A percentile compares a stretch with the other conserved stretches of the same genome.
Conservation (phyloP, 1,284 basidiomycete genomes). For the Malassezia psittaci region DNA sequence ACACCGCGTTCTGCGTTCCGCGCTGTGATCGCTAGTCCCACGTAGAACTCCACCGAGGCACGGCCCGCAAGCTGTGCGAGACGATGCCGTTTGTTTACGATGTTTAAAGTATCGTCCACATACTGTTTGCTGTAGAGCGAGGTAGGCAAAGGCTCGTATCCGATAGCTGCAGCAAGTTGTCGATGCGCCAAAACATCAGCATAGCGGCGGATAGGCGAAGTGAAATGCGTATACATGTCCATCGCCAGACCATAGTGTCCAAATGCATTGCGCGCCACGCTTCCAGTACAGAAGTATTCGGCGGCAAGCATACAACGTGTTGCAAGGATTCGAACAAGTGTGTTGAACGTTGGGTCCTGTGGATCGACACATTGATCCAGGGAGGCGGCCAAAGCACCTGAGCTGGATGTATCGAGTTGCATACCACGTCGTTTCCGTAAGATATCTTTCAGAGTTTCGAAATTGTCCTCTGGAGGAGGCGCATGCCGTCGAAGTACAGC, state of each 20-base stretch:
- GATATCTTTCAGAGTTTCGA: conserved; percentile 90
- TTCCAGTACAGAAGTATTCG: conserved; percentile 95
- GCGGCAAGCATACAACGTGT: conserved; percentile 96
- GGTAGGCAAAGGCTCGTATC: conserved; percentile 70
- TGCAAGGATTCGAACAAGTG: conserved; percentile 95
- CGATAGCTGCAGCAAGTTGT: conserved; percentile 82
- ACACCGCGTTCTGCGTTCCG: conserved; percentile 55
- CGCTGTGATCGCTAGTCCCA: conserved; percentile 66
- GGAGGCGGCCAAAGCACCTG: conserved; percentile 77
- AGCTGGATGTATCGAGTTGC: conserved; percentile 80
- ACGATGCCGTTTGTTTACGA: conserved; percentile 83
- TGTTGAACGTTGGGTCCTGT: conserved; percentile 68
- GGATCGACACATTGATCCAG: conserved; percentile 73
- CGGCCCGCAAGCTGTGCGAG: conserved; percentile 94
- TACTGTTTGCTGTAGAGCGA: conserved; percentile 77
- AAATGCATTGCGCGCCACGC: conserved; percentile 81
- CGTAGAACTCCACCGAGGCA: conserved; percentile 93
- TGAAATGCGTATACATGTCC: conserved; percentile 97
- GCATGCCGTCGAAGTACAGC: conserved; percentile 88
- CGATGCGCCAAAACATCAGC: conserved; percentile 85
- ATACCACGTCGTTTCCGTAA: conserved; percentile 74
- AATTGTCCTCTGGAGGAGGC: conserved; percentile 83
- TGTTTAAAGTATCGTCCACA: conserved; percentile 74
- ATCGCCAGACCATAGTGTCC: conserved; percentile 93
- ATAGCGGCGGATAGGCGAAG: conserved; percentile 48